phyloP scores from a whole-genome alignment of 768 basidiomycete genomes.

The Boletus sensibilis region DNA sequence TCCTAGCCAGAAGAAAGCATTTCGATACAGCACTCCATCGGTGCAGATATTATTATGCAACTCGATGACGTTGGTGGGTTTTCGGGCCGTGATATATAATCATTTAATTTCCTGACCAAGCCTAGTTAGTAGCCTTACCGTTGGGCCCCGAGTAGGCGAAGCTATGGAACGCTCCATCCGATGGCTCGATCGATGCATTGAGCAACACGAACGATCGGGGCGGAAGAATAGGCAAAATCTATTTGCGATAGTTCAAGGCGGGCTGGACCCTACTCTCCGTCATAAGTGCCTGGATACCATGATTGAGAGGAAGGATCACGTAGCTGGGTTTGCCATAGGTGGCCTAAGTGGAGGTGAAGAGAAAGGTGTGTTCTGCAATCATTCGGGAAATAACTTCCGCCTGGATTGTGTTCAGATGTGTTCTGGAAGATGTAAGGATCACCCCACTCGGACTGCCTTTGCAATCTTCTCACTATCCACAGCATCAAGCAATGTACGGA shows the following conservation, averaged over 20 bases:
- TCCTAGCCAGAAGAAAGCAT: constrained; percentile 87
- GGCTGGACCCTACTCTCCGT: constrained; percentile 67
- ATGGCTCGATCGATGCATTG: constrained; percentile 89
- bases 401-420: constrained; percentile 47
- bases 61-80: constrained; percentile 83
- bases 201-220: constrained; percentile 67
- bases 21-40: constrained; percentile 85
- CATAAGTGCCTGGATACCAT: constrained; percentile 80
- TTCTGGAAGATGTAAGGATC: constrained; percentile 79
- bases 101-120: constrained; percentile 1
- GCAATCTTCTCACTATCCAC: constrained; percentile 13
- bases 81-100: not conserved
- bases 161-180: constrained; percentile 86
- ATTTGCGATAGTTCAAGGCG: constrained; percentile 92
- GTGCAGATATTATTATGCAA: constrained; percentile 94
- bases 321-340: constrained; percentile 91
- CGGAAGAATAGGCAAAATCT: constrained; percentile 70
- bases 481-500: constrained; percentile 84
- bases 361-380: constrained; percentile 55
- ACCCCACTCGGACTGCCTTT: not conserved
- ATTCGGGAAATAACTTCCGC: constrained; percentile 5
- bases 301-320: constrained; percentile 67
- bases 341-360: constrained; percentile 90
- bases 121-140: constrained; percentile 75
- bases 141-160: constrained; percentile 79